These are phyloP conservation scores for Nemania serpens DNA, from an alignment of 2,329 filamentous ascomycete genomes.

Conservation along the genomic window DNA sequence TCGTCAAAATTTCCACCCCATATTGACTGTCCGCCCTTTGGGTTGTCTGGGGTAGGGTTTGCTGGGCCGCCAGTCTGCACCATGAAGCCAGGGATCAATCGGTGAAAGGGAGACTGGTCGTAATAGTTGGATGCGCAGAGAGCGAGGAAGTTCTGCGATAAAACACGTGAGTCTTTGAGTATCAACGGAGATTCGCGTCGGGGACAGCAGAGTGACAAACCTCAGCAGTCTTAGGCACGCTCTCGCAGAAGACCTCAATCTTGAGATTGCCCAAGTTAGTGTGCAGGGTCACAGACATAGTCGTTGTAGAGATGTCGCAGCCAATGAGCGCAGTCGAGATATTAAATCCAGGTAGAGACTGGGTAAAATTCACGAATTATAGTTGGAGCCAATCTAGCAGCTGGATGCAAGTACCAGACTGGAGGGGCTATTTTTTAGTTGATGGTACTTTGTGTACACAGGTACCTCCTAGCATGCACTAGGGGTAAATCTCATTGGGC, in stretches of 20 bases:
- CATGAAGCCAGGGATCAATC: conserved; percentile 82
- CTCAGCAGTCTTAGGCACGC: conserved; percentile 89
- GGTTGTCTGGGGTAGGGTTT: conserved; percentile 58
- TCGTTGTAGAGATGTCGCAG: conserved; percentile 2
- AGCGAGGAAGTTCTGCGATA: conserved; percentile 79
- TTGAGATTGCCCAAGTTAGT: conserved; percentile 91
- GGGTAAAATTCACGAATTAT: conserved; percentile 1
- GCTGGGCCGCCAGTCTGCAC: conserved; percentile 73
- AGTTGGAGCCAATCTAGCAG: background rate
- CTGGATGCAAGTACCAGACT: background rate
- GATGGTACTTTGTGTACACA: too few species aligned
- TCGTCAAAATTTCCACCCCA: conserved; percentile 77
- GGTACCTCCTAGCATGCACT: too few species aligned
- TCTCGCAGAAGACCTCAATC: conserved; percentile 94
- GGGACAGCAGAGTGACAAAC: conserved; percentile 47
- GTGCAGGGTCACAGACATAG: conserved; percentile 76
- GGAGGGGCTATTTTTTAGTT: background rate
- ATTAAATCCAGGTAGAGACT: background rate
- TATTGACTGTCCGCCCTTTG: conserved; percentile 73
- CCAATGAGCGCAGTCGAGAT: background rate
- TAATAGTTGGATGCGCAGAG: conserved; percentile 82
- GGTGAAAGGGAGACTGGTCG: conserved; percentile 75
- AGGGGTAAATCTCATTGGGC: too few species aligned
- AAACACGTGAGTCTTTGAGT: conserved; percentile 19
- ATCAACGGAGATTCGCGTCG: background rate